Base-by-base conservation (phyloP, 2,329 filamentous ascomycete genomes). In the Magnaporthiopsis rhizophila region DNA sequence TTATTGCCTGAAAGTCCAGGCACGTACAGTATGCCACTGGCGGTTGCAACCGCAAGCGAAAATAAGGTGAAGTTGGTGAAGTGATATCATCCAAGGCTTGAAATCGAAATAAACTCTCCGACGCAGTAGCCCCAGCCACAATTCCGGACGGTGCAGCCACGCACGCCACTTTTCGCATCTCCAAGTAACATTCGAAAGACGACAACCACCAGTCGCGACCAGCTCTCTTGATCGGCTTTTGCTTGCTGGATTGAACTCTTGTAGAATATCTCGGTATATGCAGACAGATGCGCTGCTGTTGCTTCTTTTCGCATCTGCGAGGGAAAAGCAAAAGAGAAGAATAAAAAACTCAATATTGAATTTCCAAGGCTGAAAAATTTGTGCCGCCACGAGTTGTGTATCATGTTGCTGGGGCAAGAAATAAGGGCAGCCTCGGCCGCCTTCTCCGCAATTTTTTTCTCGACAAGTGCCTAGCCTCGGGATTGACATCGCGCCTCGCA, bases 381-480 rank as follows among this genome's bases (percentile, higher is more conserved):
- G 58, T 60, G 26, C 58, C 30, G 57, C 8, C 28, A 21, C 26
- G 38, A 28, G 58, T 61, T 71, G 71, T 72, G 69, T 72, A 71
- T 72, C 70, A 65, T 62, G 32, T 61, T 59, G 30, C 64, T 68
- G 70, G 71, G 71, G 71, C 71, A 71, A 66, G 65, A 72, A 70
- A 71, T 71, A 69, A 72, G 70, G 70, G 71, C 70, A 71, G 67
- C 66, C 58, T 58, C 58, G 59, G 67, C 67, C 69, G 69, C 71
- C 64, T 69, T 66, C 61, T 59, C 50, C 67, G 66, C 66, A 68
- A 71, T 70, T 64, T 68, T 72, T 72, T 67, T 67, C 68, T 65
- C 65, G 68, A 64, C 66, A 56, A 61, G 36, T 53, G 58, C 58
- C 58, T 38, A 60, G 58, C 15, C 26, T n/a, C 1, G 32, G 18